Base-by-base conservation (phyloP, 331 rosid species). In the Spiraea crenata region DNA sequence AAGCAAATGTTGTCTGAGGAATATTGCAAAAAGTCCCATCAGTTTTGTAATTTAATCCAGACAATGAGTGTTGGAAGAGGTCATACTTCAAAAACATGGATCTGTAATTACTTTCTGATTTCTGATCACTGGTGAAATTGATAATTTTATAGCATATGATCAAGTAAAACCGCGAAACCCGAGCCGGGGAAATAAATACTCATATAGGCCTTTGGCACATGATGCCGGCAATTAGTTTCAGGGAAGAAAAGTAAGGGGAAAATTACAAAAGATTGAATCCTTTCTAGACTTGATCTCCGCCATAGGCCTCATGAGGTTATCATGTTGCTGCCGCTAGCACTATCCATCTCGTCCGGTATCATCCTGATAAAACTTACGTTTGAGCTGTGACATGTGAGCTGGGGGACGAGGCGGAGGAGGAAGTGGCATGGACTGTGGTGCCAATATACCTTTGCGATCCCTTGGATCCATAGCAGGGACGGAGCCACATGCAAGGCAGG, bases 401-500 rank as follows among this genome's bases (percentile, higher is more conserved):
- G 82, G 73, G 14, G 70, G 81, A 6, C 86, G 96, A 3, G 89
- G 88, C 0, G 88, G 87, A 2, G 92, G 87, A 19, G 86, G 97
- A 38, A 82, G 85, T 42, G 75, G 19, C 83, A 76, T 74, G 10
- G 87, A 87, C 74, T 85, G 92, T 54, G 89, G 81, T 66, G 91
- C 89, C 77, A 88, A 75, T 57, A 85, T 63, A 54, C 98, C 93
- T 72, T 88, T 88, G 76, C 82, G 85, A 72, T 95, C 98, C 81
- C 96, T 82, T 6, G 89, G 83, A 85, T 89, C 97, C 85, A 82
- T 68, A 11, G 71, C n/a, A n/a, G n/a, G n/a, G n/a, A n/a, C n/a
- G n/a, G n/a, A n/a, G n/a, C n/a, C n/a, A n/a, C n/a, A n/a, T n/a
- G n/a, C n/a, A n/a, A n/a, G n/a, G n/a, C n/a, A n/a, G n/a, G n/a